Evolutionary conservation across 352 stramenopile genomes (phyloP).

Genomic region (Globisporangium paddicum): DNA sequence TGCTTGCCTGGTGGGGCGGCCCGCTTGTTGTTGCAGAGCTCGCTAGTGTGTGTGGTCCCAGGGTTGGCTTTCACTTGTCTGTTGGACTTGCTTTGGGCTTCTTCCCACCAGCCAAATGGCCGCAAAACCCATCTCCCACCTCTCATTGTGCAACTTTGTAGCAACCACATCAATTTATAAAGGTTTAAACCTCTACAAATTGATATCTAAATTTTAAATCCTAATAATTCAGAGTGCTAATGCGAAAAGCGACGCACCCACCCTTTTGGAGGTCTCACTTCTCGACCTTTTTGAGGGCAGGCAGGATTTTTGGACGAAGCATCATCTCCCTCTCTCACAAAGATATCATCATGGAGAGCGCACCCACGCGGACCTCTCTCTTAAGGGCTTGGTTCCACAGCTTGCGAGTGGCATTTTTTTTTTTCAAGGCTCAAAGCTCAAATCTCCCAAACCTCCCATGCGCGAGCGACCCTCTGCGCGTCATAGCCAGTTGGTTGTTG

Average conservation of each 20-base stretch:
- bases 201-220: neutral
- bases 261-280: neutral
- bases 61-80: neutral
- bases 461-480: neutral
- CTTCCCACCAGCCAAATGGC: slow-evolving; percentile 3
- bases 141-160: no score
- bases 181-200: neutral
- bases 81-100: neutral
- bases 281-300: neutral
- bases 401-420: no score
- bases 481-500: neutral
- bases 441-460: neutral
- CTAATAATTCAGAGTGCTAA: neutral
- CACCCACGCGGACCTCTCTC: no score
- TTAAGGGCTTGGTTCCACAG: no score
- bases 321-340: slow-evolving; percentile 1
- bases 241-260: neutral
- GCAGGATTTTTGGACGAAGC: neutral
- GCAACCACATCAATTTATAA: no score
- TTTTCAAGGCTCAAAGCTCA: no score
- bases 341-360: neutral
- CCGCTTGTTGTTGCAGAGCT: no score
- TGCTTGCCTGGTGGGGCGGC: neutral
- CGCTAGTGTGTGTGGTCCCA: neutral
- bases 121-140: no score